Evolutionary conservation across 495 filamentous ascomycete genomes (phyloP).

Genomic region (Tuber brumale): DNA sequence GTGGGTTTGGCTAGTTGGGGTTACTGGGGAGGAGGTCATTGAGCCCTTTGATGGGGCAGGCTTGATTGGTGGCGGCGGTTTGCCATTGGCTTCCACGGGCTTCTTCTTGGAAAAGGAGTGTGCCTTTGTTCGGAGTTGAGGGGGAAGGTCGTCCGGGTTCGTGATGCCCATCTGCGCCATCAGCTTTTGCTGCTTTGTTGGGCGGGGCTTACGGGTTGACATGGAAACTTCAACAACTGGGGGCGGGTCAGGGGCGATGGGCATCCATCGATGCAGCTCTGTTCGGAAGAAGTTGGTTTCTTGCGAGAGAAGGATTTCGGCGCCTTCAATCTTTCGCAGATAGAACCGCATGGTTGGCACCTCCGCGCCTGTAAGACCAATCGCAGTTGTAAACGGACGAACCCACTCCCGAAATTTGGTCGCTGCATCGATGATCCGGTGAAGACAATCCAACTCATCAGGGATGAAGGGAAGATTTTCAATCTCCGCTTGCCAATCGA

Average conservation of each 20-base stretch:
- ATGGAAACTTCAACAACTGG: conserved; percentile 75
- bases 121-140: conserved; percentile 67
- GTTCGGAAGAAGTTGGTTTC: conserved; percentile 98
- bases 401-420: conserved; percentile 79
- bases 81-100: conserved; percentile 26
- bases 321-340: conserved; percentile 94
- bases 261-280: conserved; percentile 92
- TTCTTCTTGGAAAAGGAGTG: conserved; percentile 56
- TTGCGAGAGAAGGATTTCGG: conserved; percentile 82
- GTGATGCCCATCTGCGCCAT: conserved; percentile 80
- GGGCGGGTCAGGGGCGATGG: conserved; percentile 78
- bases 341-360: conserved; percentile 91
- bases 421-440: conserved; percentile 77
- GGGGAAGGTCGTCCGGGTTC: conserved; percentile 80
- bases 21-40: conserved; percentile 31
- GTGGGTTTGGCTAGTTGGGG: conserved; percentile 15
- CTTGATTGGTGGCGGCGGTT: conserved; percentile 38
- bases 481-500: conserved; percentile 82
- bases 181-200: conserved; percentile 95
- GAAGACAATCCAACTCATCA: conserved; percentile 80
- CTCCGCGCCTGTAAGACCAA: conserved; percentile 72
- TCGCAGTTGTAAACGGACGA: conserved; percentile 61
- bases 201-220: conserved; percentile 93
- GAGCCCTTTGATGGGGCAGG: conserved; percentile 37
- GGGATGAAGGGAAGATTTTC: conserved; percentile 82